Base-by-base conservation (phyloP, 208 protist species). In the Sergeia podlipaevii region DNA sequence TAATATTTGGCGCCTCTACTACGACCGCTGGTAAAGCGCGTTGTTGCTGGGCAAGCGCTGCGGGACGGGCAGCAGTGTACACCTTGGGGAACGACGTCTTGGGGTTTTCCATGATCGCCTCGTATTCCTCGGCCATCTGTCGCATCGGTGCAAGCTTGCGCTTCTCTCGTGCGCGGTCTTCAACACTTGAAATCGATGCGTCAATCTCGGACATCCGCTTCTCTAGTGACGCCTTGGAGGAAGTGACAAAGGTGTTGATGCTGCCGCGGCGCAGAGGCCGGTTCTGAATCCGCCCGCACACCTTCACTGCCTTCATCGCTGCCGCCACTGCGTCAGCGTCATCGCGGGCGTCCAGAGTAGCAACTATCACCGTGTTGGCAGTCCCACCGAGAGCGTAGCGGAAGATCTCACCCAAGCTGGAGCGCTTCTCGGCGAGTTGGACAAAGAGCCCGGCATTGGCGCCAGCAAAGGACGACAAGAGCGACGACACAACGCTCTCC, bases 371-470 rank as follows among this genome's bases (percentile, higher is more conserved):
- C 2, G 59, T 44, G n/a, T 48, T 27, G 28, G 51, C 65, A 13
- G 57, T 65, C n/a, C 80, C 80, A 37, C 80, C 80, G 33, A 87
- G 65, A 37, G 67, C 80, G 41, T 82, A 78, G 54, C 70, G 72
- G 56, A 70, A 78, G 28, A 80, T 47, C 6, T 74, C 59, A 1
- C 33, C 18, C 24, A 73, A 34, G 30, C 57, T 30, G 28, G 44
- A 28, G 24, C 58, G 32, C 23, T 59, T 62, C 32, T 66, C 34
- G 41, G 65, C 33, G 49, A 73, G 54, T 29, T 60, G 28, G 36
- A 38, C 52, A 21, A 83, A 70, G 6, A 63, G 17, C 33, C 27
- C 38, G 30, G 36, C 43, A 38, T 56, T 70, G 23, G 49, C 46
- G 8, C 62, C 29, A 2, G 68, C 46, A 18, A 80, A 52, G 48